Percentiles rank a stretch among this genome's conserved stretches.
Conservation (phyloP, 164 flowering plant species). For the Saururus chinensis region DNA sequence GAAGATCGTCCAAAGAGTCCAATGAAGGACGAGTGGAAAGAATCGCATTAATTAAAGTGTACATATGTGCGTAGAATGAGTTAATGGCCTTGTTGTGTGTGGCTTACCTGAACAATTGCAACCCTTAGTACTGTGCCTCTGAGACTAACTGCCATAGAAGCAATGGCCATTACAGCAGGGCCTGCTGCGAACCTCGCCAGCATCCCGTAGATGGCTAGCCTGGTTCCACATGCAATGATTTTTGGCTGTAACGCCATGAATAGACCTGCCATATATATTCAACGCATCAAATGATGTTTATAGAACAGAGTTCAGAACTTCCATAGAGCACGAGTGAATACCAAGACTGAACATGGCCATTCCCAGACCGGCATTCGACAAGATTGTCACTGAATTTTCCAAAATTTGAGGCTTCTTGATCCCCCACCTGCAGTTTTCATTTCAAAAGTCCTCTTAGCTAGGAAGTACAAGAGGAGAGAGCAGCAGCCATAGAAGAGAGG, state of each 20-base stretch:
- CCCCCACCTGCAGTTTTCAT: slow-evolving; percentile 16
- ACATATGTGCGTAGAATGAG: too few species aligned
- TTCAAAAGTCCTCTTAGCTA: not conserved
- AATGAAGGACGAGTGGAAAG: too few species aligned
- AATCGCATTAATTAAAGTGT: too few species aligned
- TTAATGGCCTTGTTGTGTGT: too few species aligned
- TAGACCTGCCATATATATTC: slow-evolving; percentile 18
- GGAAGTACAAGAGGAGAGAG: not conserved
- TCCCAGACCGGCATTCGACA: slow-evolving; percentile 36
- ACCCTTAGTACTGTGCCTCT: slow-evolving; percentile 21
- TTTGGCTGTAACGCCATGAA: slow-evolving; percentile 38
- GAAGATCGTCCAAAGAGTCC: not conserved
- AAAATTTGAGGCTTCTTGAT: slow-evolving; percentile 24
- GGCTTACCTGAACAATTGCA: slow-evolving; percentile 28
- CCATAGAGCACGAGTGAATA: not conserved
- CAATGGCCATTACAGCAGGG: slow-evolving; percentile 31
- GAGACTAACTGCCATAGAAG: slow-evolving; percentile 26
- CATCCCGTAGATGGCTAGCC: slow-evolving; percentile 24
- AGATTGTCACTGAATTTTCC: slow-evolving; percentile 24
- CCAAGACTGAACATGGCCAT: slow-evolving; percentile 36
- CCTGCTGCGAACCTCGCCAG: slow-evolving; percentile 24
- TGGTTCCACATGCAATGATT: slow-evolving; percentile 33
- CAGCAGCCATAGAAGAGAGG: too few species aligned
- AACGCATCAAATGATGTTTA: too few species aligned
- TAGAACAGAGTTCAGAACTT: too few species aligned